A percentile compares a stretch with the other conserved stretches of the same genome.
phyloP scores from a whole-genome alignment of 257 asterid species.

The Ilex aquifolium region DNA sequence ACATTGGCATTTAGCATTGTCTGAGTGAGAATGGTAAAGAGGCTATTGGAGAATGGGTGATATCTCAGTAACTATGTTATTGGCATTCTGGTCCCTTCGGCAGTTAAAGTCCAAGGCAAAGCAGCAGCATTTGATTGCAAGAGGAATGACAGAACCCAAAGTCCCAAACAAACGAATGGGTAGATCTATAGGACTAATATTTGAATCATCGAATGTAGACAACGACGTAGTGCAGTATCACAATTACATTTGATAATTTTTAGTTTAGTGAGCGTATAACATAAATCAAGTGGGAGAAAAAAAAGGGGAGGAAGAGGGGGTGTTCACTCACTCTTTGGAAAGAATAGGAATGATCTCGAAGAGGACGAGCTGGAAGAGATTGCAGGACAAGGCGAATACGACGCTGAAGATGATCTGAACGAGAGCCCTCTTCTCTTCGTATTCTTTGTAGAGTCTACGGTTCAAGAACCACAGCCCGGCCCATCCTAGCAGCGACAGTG shows the following conservation, averaged over 20 bases:
- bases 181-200: no score
- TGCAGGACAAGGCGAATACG: slow-evolving; percentile 93
- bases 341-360: slow-evolving; percentile 87
- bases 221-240: no score
- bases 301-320: not conserved
- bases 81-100: not conserved
- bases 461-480: slow-evolving; percentile 93
- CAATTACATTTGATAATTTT: no score
- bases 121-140: no score
- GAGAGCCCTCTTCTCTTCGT: slow-evolving; percentile 87
- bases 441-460: slow-evolving; percentile 88
- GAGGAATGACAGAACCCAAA: no score
- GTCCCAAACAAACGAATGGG: no score
- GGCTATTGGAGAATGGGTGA: not conserved
- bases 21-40: not conserved
- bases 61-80: not conserved
- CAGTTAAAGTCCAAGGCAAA: not conserved
- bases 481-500: slow-evolving; percentile 80
- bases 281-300: not conserved
- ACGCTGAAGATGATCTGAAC: slow-evolving; percentile 98
- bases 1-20: not conserved
- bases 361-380: slow-evolving; percentile 91
- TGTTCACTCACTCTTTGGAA: slow-evolving; percentile 61
- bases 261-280: not conserved
- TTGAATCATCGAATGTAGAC: no score